Evolutionary conservation across 176 grass and related monocot genomes (phyloP), one percentile per base, ranked within the genome.

Genomic region (Zizania latifolia): DNA sequence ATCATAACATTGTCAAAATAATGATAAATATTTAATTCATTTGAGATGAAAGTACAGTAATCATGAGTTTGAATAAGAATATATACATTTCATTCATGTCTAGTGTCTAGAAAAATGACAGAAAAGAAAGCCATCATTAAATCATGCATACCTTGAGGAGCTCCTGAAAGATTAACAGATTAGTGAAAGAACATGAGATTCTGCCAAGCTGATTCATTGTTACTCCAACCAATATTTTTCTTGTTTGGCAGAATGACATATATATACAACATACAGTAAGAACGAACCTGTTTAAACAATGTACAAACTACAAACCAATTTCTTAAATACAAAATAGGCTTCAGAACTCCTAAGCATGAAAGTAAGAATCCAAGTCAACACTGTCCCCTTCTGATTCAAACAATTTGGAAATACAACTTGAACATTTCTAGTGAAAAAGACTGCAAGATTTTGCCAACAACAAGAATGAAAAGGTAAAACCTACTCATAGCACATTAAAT

Each of bases 1-100:
- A 73, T 70, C 2, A 69, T 61, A 31, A 33, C 12, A 51, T 2
- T 0, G 16, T 80, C 14, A 86, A 71, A 62, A 80, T 61, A 63
- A 19, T 31, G 19, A 72, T 21, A 60, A 11, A 35, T 35, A 9
- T 34, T 29, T 56, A 37, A 61, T 39, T 57, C 10, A 17, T 23
- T 23, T 14, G n/a, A 77, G 6, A 10, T 1, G 3, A 71, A 78
- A 63, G 23, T 24, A 61, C 1, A 21, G 57, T 50, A 70, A 65
- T 13, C 21, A 31, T 48, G 29, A 78, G 2, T 4, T 4, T 32
- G 5, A 48, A 85, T 3, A 72, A 59, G 3, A 74, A 68, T 14
- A 37, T 34, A 29, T 53, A 2, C 6, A 21, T 2, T 30, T 21
- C 55, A 29, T 36, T 69, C 3, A 16, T 17, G 5, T 22, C n/a